Evolutionary conservation across 192 early-diverging fungal genomes (phyloP).

Genomic region (Coemansia reversa): DNA sequence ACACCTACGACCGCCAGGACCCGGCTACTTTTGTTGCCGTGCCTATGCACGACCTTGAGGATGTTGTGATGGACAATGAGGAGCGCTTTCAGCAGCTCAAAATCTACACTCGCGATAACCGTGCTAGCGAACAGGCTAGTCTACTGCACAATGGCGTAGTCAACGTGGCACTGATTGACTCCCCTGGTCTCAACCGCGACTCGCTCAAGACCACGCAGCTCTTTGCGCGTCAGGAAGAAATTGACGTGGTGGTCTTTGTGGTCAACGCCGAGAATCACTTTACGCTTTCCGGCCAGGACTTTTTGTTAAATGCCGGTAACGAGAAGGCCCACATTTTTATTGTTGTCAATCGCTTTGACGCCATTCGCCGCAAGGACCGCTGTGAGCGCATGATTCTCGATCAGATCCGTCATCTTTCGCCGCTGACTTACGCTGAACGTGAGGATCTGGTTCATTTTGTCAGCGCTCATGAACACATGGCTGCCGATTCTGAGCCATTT

Average conservation of each 20-base stretch:
- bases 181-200: slow-evolving; percentile 97
- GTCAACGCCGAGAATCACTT: slow-evolving; percentile 99
- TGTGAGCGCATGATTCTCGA: slow-evolving; percentile 93
- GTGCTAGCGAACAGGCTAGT: slow-evolving; percentile 56
- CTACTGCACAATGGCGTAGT: slow-evolving; percentile 95
- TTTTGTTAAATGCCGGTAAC: slow-evolving; percentile 93
- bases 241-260: slow-evolving; percentile 98
- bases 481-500: slow-evolving; percentile 58
- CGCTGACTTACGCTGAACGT: slow-evolving; percentile 84
- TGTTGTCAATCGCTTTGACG: slow-evolving; percentile 96
- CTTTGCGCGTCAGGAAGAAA: slow-evolving; percentile 97
- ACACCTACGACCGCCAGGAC: slow-evolving; percentile 68
- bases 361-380: slow-evolving; percentile 90
- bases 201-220: slow-evolving; percentile 95
- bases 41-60: slow-evolving; percentile 71
- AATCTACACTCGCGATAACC: slow-evolving; percentile 71
- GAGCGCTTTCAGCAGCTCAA: slow-evolving; percentile 84
- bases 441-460: slow-evolving; percentile 98
- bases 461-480: slow-evolving; percentile 60
- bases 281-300: slow-evolving; percentile 95
- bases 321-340: slow-evolving; percentile 99
- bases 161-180: slow-evolving; percentile 96
- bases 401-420: slow-evolving; percentile 94
- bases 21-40: slow-evolving; percentile 69
- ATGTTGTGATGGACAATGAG: slow-evolving; percentile 80